Percentiles rank a stretch among this genome's conserved stretches.
Conservation (phyloP, 176 grass and related monocot genomes). For the Zea mays region Zm-B73-REFERENCE-NAM-5.0 NC_050097.1:33633501-33634000, state of each 20-base stretch:
- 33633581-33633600: too few relatives aligned
- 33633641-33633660: too few relatives aligned
- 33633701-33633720: background rate
- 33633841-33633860: background rate
- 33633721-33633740: background rate
- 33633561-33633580: too few relatives aligned
- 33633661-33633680: background rate
- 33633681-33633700: background rate
- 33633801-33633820: background rate
- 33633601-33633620: too few relatives aligned
- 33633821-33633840: background rate
- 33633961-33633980: background rate
- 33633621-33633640: too few relatives aligned
- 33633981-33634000: constrained; percentile 23
- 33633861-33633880: background rate
- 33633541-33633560: too few relatives aligned
- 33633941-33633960: too few relatives aligned
- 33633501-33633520: too few relatives aligned
- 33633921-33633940: background rate
- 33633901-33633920: background rate
- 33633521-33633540: too few relatives aligned
- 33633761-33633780: background rate
- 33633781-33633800: background rate
- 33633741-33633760: background rate
- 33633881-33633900: background rate